A percentile compares a stretch with the other conserved stretches of the same genome.
These are phyloP conservation scores for Euryodendron excelsum DNA, from an alignment of 148 eudicot species.

Conservation along the genomic window DNA sequence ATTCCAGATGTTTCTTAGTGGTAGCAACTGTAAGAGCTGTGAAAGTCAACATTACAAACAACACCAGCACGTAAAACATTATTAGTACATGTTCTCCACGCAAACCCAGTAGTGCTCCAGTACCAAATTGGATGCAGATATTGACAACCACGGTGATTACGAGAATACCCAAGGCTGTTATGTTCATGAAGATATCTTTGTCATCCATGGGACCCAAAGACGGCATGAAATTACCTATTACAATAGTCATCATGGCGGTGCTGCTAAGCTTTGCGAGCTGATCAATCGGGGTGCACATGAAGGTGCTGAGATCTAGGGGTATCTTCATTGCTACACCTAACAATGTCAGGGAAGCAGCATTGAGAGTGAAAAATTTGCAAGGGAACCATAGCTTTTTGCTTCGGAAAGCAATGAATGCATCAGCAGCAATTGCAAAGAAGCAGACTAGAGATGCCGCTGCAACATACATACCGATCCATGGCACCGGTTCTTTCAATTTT, in stretches of 20 bases:
- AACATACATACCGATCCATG: conserved; percentile 29
- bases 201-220: conserved; percentile 26
- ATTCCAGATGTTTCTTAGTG: conserved; percentile 19
- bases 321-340: conserved; percentile 27
- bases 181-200: conserved; percentile 20
- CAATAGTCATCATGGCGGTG: conserved; percentile 15
- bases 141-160: conserved; percentile 22
- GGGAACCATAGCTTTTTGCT: conserved; percentile 18
- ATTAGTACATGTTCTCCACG: neutral
- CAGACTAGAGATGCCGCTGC: conserved; percentile 26
- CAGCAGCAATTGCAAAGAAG: conserved; percentile 12
- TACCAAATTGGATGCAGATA: conserved; percentile 21
- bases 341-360: conserved; percentile 19
- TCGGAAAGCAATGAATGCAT: conserved; percentile 6
- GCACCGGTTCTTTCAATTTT: conserved; percentile 15
- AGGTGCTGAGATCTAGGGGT: conserved; percentile 21
- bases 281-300: conserved; percentile 12
- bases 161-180: conserved; percentile 25
- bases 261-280: conserved; percentile 23
- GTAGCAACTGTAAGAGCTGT: conserved; percentile 15
- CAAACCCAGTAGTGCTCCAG: conserved; percentile 3
- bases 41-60: conserved; percentile 8
- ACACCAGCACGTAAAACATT: neutral
- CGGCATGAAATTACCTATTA: conserved; percentile 17
- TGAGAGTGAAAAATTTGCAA: neutral